Conservation (phyloP, 78 protist genomes). For the Tieghemostelium lacteum region DNA sequence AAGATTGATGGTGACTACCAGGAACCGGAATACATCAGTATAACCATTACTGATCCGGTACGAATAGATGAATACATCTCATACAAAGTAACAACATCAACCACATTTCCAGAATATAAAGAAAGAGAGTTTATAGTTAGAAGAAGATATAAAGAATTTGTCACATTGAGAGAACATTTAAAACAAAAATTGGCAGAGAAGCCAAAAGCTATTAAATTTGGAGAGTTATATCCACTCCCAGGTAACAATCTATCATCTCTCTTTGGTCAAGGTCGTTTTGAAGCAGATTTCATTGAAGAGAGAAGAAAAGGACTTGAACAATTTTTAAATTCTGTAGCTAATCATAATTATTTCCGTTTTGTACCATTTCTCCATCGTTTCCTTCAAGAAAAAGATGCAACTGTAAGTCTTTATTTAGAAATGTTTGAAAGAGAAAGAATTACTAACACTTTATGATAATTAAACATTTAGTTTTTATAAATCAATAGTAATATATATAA, state of each 20-base stretch:
- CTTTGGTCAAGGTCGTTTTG: slow-evolving; percentile 83
- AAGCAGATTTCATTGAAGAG: slow-evolving; percentile 77
- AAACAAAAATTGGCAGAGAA: slow-evolving; percentile 78
- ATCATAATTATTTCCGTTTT: slow-evolving; percentile 74
- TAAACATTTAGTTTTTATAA: not conserved
- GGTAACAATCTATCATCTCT: slow-evolving; percentile 78
- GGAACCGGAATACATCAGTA: slow-evolving; percentile 69
- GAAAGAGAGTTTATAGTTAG: slow-evolving; percentile 78
- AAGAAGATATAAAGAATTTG: slow-evolving; percentile 84
- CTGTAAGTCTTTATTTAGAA: not conserved
- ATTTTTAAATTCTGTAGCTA: slow-evolving; percentile 77
- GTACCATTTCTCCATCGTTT: slow-evolving; percentile 56
- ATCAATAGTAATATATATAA: not conserved
- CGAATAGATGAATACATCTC: slow-evolving; percentile 59
- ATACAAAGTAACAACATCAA: slow-evolving; percentile 51
- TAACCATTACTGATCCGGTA: slow-evolving; percentile 59
- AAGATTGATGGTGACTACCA: slow-evolving; percentile 73
- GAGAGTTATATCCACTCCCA: slow-evolving; percentile 72
- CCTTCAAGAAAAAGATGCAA: slow-evolving; percentile 72
- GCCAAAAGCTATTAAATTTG: slow-evolving; percentile 78
- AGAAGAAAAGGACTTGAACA: slow-evolving; percentile 81
- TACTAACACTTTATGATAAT: not conserved
- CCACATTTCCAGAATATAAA: slow-evolving; percentile 82
- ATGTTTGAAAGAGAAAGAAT: no score
- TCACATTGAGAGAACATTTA: slow-evolving; percentile 69